A percentile compares a stretch with the other conserved stretches of the same genome.
phyloP scores from a whole-genome alignment of 768 basidiomycete species.

The Boletus rex-veris region DNA sequence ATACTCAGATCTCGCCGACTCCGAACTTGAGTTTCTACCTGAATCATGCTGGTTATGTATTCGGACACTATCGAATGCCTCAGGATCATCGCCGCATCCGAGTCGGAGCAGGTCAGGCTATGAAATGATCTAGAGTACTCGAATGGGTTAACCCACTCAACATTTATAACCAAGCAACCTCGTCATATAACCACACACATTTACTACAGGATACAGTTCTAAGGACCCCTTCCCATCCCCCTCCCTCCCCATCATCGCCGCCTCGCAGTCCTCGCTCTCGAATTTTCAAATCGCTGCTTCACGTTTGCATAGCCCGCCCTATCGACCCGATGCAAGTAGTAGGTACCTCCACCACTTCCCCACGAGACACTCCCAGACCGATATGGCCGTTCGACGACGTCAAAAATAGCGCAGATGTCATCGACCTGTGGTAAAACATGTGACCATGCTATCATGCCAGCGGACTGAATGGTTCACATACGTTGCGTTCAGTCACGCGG shows the following conservation, averaged over 20 bases:
- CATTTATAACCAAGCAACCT: not conserved
- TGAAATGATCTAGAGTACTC: too few relatives aligned
- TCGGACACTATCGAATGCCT: too few relatives aligned
- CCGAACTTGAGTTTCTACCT: too few relatives aligned
- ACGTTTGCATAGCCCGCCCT: slow-evolving; percentile 65
- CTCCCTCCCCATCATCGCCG: slow-evolving; percentile 14
- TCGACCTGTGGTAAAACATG: slow-evolving; percentile 47
- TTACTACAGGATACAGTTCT: not conserved
- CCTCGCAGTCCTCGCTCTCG: slow-evolving; percentile 32
- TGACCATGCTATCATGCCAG: not conserved
- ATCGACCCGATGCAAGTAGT: slow-evolving; percentile 77
- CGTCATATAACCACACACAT: not conserved
- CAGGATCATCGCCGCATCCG: too few relatives aligned
- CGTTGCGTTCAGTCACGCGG: slow-evolving; percentile 81
- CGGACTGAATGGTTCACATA: slow-evolving; percentile 32
- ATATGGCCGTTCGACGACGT: slow-evolving; percentile 65
- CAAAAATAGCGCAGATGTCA: slow-evolving; percentile 80
- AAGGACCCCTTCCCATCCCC: too few relatives aligned
- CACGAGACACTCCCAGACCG: slow-evolving; percentile 77
- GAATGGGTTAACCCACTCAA: too few relatives aligned
- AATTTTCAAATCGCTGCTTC: slow-evolving; percentile 52
- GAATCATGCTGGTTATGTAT: too few relatives aligned
- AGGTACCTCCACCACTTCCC: slow-evolving; percentile 67
- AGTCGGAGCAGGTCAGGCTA: too few relatives aligned
- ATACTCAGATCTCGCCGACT: too few relatives aligned